These are phyloP conservation scores for Suillus luteus DNA, from an alignment of 768 basidiomycete genomes.

Conservation along the genomic window DNA sequence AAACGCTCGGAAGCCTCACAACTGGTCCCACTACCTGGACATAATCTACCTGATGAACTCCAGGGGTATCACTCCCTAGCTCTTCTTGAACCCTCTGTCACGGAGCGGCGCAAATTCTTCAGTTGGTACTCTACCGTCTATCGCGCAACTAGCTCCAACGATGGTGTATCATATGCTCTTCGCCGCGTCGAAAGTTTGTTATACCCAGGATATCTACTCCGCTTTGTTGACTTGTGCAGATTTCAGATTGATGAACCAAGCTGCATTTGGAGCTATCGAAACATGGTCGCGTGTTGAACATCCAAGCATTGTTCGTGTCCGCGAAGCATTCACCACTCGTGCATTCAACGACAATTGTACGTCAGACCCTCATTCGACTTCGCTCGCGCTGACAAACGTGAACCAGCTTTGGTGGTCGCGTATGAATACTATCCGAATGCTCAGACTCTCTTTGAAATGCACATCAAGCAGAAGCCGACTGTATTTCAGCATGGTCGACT, in stretches of 20 bases:
- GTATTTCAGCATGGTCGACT: constrained; percentile 38
- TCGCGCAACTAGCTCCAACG: constrained; percentile 72
- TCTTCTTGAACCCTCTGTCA: constrained; percentile 62
- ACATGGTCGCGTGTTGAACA: constrained; percentile 84
- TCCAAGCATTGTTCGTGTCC: constrained; percentile 79
- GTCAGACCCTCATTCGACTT: constrained; percentile 28
- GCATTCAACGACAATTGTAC: constrained; percentile 91
- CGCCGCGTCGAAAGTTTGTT: constrained; percentile 82
- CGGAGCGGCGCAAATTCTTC: constrained; percentile 71
- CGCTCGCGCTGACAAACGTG: not conserved
- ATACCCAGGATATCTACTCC: constrained; percentile 7
- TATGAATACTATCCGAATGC: constrained; percentile 89
- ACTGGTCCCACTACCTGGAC: constrained; percentile 41
- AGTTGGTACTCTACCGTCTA: constrained; percentile 87
- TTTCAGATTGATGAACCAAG: constrained; percentile 79
- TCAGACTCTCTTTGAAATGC: constrained; percentile 76
- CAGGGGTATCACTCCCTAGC: constrained; percentile 89
- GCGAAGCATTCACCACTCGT: constrained; percentile 94
- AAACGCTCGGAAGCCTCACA: constrained; percentile 46
- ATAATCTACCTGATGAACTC: constrained; percentile 79
- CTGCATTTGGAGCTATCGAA: constrained; percentile 82
- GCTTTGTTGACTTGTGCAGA: constrained; percentile 46
- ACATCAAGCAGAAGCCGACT: constrained; percentile 61
- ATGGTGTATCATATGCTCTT: constrained; percentile 78
- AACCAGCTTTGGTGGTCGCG: constrained; percentile 82